These are phyloP conservation scores for Acer yangbiense DNA, from an alignment of 345 rosid genomes.

Conservation along the genomic window DNA sequence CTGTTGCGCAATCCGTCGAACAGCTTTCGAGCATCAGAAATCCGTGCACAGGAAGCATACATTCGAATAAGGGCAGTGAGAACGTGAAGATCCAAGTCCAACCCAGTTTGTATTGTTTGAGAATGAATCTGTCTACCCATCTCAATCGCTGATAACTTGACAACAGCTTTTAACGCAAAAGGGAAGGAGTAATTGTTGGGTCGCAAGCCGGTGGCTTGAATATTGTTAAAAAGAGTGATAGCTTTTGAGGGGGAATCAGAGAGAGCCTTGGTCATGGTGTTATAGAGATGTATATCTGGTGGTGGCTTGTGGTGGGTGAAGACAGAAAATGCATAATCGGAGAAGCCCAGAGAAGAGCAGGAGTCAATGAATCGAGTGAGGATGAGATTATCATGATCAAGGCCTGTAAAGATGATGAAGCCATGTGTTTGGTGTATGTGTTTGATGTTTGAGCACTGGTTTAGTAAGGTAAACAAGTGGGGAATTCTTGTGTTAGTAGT, in stretches of 20 bases:
- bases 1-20: conserved; percentile 45
- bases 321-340: conserved; percentile 51
- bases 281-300: conserved; percentile 45
- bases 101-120: conserved; percentile 51
- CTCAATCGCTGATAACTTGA: conserved; percentile 34
- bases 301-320: conserved; percentile 30
- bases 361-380: conserved; percentile 49
- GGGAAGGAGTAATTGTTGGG: conserved; percentile 75
- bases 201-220: conserved; percentile 44
- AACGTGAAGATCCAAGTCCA: conserved; percentile 43
- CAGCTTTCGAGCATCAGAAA: conserved; percentile 54
- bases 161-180: conserved; percentile 52
- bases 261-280: conserved; percentile 62
- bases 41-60: conserved; percentile 37
- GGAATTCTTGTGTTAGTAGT: background rate
- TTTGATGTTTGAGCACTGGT: conserved; percentile 41
- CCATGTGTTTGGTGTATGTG: conserved; percentile 56
- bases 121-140: conserved; percentile 61
- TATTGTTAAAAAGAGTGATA: conserved; percentile 46
- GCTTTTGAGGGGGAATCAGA: conserved; percentile 45
- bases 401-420: conserved; percentile 43
- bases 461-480: conserved; percentile 17
- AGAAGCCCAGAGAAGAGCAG: conserved; percentile 52
- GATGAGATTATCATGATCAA: conserved; percentile 40
- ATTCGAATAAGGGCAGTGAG: conserved; percentile 58